These are phyloP conservation scores for Ilex aquifolium DNA, from an alignment of 257 asterid genomes.

Conservation along the genomic window DNA sequence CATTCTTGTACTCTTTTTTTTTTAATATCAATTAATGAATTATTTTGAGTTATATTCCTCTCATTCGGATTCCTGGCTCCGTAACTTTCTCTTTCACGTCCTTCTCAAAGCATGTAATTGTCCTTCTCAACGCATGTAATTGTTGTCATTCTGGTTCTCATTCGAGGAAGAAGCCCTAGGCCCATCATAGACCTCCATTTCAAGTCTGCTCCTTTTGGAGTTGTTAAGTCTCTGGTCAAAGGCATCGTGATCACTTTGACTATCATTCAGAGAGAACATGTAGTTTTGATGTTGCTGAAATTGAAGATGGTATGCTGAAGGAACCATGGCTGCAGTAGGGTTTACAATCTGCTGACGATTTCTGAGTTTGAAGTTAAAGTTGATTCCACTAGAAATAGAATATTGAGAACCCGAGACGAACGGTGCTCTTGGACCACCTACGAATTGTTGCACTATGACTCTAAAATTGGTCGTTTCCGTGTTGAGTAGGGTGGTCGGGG, in stretches of 20 bases:
- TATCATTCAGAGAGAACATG: not conserved
- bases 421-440: slow-evolving; percentile 13
- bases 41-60: too few species aligned
- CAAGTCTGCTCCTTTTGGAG: not conserved
- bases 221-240: too few species aligned
- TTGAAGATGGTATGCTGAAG: too few species aligned
- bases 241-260: not conserved
- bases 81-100: too few species aligned
- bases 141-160: not conserved
- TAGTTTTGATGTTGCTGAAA: not conserved
- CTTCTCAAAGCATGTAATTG: too few species aligned
- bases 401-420: not conserved
- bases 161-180: not conserved
- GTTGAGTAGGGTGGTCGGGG: slow-evolving; percentile 60
- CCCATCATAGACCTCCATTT: not conserved
- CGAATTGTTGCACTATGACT: slow-evolving; percentile 58
- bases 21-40: too few species aligned
- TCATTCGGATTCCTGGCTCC: too few species aligned
- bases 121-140: too few species aligned
- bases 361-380: not conserved
- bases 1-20: too few species aligned
- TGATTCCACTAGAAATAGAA: not conserved
- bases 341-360: too few species aligned
- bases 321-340: too few species aligned
- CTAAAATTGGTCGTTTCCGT: slow-evolving; percentile 49